Evolutionary conservation across 371 early-diverging fungal genomes (phyloP).

Genomic region (Lichtheimia ornata): DNA sequence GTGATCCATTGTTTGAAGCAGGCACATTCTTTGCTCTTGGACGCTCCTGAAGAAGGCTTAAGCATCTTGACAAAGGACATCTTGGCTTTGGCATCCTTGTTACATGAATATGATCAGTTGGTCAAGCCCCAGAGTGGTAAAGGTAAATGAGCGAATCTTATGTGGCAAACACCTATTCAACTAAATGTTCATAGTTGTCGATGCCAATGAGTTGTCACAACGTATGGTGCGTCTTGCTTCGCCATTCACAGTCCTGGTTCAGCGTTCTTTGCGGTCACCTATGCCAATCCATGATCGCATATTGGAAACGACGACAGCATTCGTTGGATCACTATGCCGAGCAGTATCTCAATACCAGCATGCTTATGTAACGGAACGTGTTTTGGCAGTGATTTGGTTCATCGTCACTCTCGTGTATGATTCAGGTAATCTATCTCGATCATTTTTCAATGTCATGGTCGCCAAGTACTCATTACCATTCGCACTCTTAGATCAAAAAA

Average conservation of each 20-base stretch:
- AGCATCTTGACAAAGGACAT: slow-evolving; percentile 5
- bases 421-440: slow-evolving; percentile 6
- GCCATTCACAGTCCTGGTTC: slow-evolving; percentile 15
- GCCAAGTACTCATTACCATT: neutral
- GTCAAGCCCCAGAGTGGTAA: slow-evolving; percentile 21
- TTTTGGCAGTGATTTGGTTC: slow-evolving; percentile 37
- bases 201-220: slow-evolving; percentile 18
- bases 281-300: neutral
- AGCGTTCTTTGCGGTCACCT: slow-evolving; percentile 17
- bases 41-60: neutral
- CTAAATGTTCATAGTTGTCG: slow-evolving; percentile 17
- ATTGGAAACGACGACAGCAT: slow-evolving; percentile 28
- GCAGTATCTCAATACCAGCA: slow-evolving; percentile 28
- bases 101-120: slow-evolving; percentile 29
- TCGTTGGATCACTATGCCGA: slow-evolving; percentile 35
- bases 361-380: slow-evolving; percentile 24
- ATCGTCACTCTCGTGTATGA: slow-evolving; percentile 21
- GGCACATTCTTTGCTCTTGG: slow-evolving; percentile 1
- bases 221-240: slow-evolving; percentile 8
- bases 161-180: neutral
- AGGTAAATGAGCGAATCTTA: slow-evolving; percentile 13
- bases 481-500: slow-evolving; percentile 10
- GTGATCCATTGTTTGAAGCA: slow-evolving; percentile 12
- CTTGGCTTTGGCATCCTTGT: slow-evolving; percentile 21
- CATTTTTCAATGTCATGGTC: neutral